phyloP scores from a whole-genome alignment of 2,329 filamentous ascomycete species.

The Lachnellula subtilissima region DNA sequence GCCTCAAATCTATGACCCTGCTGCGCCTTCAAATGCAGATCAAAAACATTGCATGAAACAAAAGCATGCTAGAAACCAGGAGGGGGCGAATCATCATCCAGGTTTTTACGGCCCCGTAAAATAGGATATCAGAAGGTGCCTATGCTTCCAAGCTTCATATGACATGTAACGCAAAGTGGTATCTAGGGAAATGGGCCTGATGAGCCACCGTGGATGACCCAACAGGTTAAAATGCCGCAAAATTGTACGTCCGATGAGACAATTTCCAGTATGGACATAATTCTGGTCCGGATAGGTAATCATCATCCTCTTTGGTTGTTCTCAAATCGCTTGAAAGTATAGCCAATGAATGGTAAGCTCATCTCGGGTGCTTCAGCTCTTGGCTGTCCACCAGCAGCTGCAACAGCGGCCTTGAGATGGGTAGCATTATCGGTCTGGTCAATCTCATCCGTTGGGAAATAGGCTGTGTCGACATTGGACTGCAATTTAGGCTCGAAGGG shows the following conservation, averaged over 20 bases:
- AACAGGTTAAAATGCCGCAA: constrained; percentile 2
- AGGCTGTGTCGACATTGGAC: constrained; percentile 92
- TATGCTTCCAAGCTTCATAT: constrained; percentile 13
- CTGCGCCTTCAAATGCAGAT: constrained; percentile 23
- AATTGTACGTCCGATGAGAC: too few species aligned
- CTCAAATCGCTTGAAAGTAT: constrained; percentile 96
- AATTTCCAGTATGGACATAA: too few species aligned
- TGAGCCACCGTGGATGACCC: constrained; percentile 3
- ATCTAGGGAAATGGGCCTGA: constrained; percentile 12
- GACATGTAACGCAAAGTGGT: constrained; percentile 19
- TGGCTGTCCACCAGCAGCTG: constrained; percentile 46
- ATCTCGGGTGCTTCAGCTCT: constrained; percentile 84
- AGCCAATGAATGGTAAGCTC: constrained; percentile 92
- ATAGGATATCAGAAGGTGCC: not conserved
- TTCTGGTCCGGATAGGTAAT: constrained; percentile 1
- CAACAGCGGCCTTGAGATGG: constrained; percentile 66
- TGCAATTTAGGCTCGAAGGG: constrained; percentile 93
- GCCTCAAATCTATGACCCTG: constrained; percentile 17
- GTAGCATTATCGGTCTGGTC: constrained; percentile 93
- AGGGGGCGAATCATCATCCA: constrained; percentile 9
- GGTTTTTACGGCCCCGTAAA: constrained; percentile 6
- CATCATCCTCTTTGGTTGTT: constrained; percentile 57
- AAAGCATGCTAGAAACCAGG: constrained; percentile 13
- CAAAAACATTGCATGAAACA: constrained; percentile 8
- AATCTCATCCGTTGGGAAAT: constrained; percentile 98